Base-by-base conservation (phyloP, 495 filamentous ascomycete genomes). In the Aspergillus ellipticus region DNA sequence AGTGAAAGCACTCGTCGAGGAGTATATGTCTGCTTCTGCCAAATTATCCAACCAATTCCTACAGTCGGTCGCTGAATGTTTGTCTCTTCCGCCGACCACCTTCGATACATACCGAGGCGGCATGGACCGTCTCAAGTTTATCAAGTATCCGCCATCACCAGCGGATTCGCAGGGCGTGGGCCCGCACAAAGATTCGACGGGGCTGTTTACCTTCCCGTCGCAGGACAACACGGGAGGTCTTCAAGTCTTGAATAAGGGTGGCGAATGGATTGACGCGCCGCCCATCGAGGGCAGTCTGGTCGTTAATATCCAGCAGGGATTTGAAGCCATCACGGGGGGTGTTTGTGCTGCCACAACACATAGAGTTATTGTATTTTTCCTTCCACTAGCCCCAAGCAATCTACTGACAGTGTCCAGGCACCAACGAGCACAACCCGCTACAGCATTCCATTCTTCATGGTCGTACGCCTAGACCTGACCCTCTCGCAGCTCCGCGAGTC, bases 41-140 rank as follows among this genome's bases (percentile, higher is more conserved):
- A 61, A 58, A 8, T 80, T 97, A 26, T 86, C 84, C 16, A 85
- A 85, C 28, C 66, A 73, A 37, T 96, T 96, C 71, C 89, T 90
- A 16, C 80, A 81, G 17, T 78, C 91, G 2, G 89, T 96, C 56
- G 90, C 92, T 49, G 89, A 96, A 74, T 84, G 87, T 31, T 85
- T 97, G 55, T 85, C 83, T 8, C 79, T 96, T 0, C 86, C 87
- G 0, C 53, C 76, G 0, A 74, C 78, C 28, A 89, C 90, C 3
- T 96, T 97, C 69, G 77, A 85, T 65, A 80, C 82, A 54, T 97
- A 95, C 77, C 95, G 89, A 71, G 90, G 95, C 55, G 69, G 75
- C 3, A 87, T 96, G 78, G 90, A 96, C 74, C 93, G 94, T 63
- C 75, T 96, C 37, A 97, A 97, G 67, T 89, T 96, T 54, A 83